Evolutionary conservation across 2,329 filamentous ascomycete genomes (phyloP), one percentile per base, ranked within the genome.

Genomic region (Venturia oleaginea): DNA sequence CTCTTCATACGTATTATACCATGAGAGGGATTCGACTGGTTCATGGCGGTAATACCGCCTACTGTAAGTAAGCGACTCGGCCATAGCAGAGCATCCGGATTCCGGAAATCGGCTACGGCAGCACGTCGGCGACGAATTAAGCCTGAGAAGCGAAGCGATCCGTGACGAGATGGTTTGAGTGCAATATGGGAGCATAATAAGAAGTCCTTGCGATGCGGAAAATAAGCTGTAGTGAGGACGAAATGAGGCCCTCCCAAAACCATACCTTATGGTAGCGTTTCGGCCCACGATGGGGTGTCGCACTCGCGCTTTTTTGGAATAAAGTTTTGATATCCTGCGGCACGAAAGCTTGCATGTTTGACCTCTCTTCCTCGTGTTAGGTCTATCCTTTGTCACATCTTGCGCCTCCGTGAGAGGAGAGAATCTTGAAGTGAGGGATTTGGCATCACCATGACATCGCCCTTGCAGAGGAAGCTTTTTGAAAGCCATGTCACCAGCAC

Each of bases 191-290:
- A 30, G 30, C 24, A 5, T 15, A 57, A 57, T 57, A 57, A 57
- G 51, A 57, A 57, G 51, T 57, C 51, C 27, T 57, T 57, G 51
- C 51, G 51, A 57, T 34, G 51, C 27, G 30, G 51, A 34, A 8
- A 34, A 57, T 32, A 57, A 57, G 51, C 27, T n/a, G 5, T n/a
- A n/a, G 27, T 19, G 3, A 24, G 48, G 5, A 57, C 51, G 27
- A 55, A 55, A 55, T 55, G 48, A 57, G 15, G 22, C 34, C 17
- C 19, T 34, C 17, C 2, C 7, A 6, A 8, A 57, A 57, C 10
- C 19, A 22, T 32, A 34, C 51, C 27, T 22, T 32, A 15, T 17
- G 19, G 3, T n/a, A 34, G 27, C 13, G 51, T 34, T 57, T n/a
- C 51, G 51, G 27, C 51, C 27, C 22, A n/a, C 34, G 3, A 34